phyloP scores from a whole-genome alignment of 2,329 filamentous ascomycete genomes.

The Aspergillus thermomutatus region DNA sequence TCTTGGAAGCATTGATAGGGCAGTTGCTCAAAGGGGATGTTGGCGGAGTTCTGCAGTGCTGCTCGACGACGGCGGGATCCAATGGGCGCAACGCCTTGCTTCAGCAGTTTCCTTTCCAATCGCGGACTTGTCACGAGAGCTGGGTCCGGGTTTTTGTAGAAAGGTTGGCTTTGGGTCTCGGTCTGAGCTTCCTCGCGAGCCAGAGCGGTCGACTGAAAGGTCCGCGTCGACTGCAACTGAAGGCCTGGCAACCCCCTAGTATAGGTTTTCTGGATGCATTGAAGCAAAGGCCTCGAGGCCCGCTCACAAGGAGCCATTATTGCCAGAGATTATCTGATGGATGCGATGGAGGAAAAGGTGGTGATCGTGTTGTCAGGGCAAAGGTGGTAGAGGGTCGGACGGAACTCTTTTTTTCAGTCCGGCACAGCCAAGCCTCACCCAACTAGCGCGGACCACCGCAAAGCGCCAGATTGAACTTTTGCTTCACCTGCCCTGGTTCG shows the following conservation, averaged over 20 bases:
- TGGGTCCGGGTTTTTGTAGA: slow-evolving; percentile 55
- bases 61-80: slow-evolving; percentile 81
- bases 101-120: slow-evolving; percentile 66
- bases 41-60: slow-evolving; percentile 61
- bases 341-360: slow-evolving; percentile 15
- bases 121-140: slow-evolving; percentile 62
- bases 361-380: slow-evolving; percentile 18
- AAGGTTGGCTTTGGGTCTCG: slow-evolving; percentile 36
- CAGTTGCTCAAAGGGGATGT: slow-evolving; percentile 85
- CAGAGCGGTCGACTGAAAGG: slow-evolving; percentile 48
- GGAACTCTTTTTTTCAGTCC: slow-evolving; percentile 36
- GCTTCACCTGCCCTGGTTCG: slow-evolving; percentile 19
- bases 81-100: slow-evolving; percentile 66
- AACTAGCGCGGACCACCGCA: slow-evolving; percentile 30
- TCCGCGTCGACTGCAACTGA: slow-evolving; percentile 40
- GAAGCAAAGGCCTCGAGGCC: slow-evolving; percentile 41
- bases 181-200: slow-evolving; percentile 45
- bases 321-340: slow-evolving; percentile 6
- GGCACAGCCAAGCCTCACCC: slow-evolving; percentile 30
- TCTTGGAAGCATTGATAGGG: slow-evolving; percentile 99
- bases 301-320: slow-evolving; percentile 42
- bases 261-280: slow-evolving; percentile 40
- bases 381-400: slow-evolving; percentile 18
- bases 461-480: slow-evolving; percentile 32
- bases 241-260: slow-evolving; percentile 29